Evolutionary conservation across 169 alveolate genomes (phyloP).

Genomic region (Plasmodium vinckei): DNA sequence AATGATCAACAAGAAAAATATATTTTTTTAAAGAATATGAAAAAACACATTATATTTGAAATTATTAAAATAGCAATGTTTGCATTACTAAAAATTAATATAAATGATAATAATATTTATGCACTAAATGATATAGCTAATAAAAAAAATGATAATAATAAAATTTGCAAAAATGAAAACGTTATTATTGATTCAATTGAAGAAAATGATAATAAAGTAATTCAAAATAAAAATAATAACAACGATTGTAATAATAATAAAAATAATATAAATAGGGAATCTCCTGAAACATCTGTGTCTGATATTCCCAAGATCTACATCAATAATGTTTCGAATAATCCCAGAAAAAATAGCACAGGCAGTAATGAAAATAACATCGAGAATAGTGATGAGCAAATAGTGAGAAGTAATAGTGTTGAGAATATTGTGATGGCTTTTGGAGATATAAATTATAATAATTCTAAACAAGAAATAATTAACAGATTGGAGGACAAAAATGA

Average conservation of each 20-base stretch:
- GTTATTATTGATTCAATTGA: not conserved
- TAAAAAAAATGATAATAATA: not conserved
- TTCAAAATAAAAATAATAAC: not conserved
- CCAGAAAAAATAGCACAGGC: not conserved
- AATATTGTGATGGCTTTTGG: not conserved
- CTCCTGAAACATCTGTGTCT: not conserved
- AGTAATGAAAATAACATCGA: not conserved
- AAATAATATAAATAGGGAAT: not conserved
- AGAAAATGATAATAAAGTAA: not conserved
- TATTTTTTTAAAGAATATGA: slow-evolving; percentile 65
- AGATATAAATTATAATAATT: slow-evolving; percentile 7
- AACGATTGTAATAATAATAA: not conserved
- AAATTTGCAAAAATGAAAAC: not conserved
- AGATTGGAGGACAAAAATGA: slow-evolving; percentile 58
- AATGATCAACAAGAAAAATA: slow-evolving; percentile 73
- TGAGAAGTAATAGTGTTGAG: not conserved
- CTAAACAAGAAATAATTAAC: slow-evolving; percentile 12
- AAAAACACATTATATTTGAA: slow-evolving; percentile 69
- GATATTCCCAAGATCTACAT: not conserved
- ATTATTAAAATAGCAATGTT: slow-evolving; percentile 73
- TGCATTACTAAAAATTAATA: slow-evolving; percentile 60
- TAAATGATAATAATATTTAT: slow-evolving; percentile 70
- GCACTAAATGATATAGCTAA: slow-evolving; percentile 8
- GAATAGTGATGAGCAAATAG: not conserved
- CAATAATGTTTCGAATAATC: not conserved